Evolutionary conservation across 768 basidiomycete genomes (phyloP).

Genomic region (Galerina sulciceps): DNA sequence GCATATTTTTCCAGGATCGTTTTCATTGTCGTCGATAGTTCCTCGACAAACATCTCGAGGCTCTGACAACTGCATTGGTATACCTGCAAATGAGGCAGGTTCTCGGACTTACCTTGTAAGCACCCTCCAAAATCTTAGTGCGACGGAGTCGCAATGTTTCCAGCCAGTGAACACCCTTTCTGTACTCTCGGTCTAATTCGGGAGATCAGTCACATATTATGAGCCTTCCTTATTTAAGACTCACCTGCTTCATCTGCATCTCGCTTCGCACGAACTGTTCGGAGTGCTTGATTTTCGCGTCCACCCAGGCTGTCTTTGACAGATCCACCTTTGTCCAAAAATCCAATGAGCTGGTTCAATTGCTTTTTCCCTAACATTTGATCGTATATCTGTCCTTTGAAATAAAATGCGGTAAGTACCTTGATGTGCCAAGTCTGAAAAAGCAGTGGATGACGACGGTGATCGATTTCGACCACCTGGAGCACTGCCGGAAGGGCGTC

Average conservation of each 20-base stretch:
- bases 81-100: neutral
- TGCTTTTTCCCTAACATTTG: constrained; percentile 73
- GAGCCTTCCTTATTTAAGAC: constrained; percentile 16
- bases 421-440: constrained; percentile 89
- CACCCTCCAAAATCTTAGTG: constrained; percentile 81
- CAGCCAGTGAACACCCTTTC: constrained; percentile 89
- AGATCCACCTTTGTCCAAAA: constrained; percentile 77
- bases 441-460: constrained; percentile 79
- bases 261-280: constrained; percentile 80
- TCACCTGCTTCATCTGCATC: constrained; percentile 91
- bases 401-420: constrained; percentile 41
- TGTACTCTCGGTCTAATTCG: constrained; percentile 80
- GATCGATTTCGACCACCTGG: constrained; percentile 67
- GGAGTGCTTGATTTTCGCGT: constrained; percentile 69
- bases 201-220: neutral
- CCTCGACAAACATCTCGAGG: constrained; percentile 77
- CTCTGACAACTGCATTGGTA: constrained; percentile 50
- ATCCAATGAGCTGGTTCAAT: constrained; percentile 83
- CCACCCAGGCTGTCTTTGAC: constrained; percentile 64
- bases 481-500: constrained; percentile 68
- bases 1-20: constrained; percentile 71
- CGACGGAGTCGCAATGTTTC: constrained; percentile 85
- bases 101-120: constrained; percentile 62
- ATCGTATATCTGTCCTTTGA: neutral
- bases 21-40: constrained; percentile 69